Evolutionary conservation across 345 rosid species (phyloP), one percentile per base, ranked within the genome.

Genomic region (Ceriops tagal): DNA sequence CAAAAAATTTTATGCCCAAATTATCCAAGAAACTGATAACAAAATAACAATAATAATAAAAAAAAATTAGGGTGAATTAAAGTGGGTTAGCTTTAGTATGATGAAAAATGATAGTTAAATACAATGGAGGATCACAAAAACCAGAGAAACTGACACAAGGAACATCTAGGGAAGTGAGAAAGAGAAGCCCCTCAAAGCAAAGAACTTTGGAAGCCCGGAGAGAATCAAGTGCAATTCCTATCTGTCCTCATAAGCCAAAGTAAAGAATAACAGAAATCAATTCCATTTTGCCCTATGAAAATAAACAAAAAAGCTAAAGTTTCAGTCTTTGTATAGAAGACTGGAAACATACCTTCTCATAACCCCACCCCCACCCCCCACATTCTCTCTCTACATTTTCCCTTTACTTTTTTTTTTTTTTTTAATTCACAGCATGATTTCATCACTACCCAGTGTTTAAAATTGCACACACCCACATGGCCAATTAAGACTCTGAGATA

Each of bases 151-250:
- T 75, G 80, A 79, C 85, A 79, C 73, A 75, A 69, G 58, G 89
- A 88, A 88, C 87, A 81, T 88, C 81, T 83, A 75, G 89, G 90
- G 87, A 84, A 84, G 85, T 72, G 87, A 75, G 89, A 86, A 86
- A 86, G 88, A 59, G 78, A 24, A 67, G 58, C 18, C 58, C 35
- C 32, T 34, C 64, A 78, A 83, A 85, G 84, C 78, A 81, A 80
- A 67, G 71, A 67, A 81, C 81, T 81, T 78, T 78, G 81, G 81
- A 76, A 78, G 75, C 74, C 83, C 86, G 71, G 37, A 34, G 37
- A 34, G 81, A 76, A 69, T 77, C 79, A 57, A 81, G 71, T 72
- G 74, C 77, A 83, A 81, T 79, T 69, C 86, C 79, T 22, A 64
- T 73, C 72, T 78, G 83, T 78, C 84, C 80, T 77, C 81, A 52